These are phyloP conservation scores for Taiozyma sp. DNA, from an alignment of 1,139 yeast species.

Conservation along the genomic window DNA sequence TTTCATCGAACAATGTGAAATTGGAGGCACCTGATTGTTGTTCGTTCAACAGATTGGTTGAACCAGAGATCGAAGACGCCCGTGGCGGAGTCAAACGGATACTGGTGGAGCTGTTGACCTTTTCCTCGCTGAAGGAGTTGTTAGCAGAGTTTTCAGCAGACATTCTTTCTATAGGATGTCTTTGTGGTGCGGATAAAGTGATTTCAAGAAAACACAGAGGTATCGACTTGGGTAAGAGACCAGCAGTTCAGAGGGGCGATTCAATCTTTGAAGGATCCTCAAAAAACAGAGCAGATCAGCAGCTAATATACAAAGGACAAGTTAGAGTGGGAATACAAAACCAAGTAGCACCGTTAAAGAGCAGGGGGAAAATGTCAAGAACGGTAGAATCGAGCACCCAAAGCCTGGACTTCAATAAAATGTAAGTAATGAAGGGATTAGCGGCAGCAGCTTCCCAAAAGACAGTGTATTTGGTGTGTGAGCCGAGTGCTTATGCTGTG, in stretches of 20 bases:
- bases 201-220: background rate
- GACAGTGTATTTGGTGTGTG: background rate
- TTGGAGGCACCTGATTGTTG: conserved; percentile 30
- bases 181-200: background rate
- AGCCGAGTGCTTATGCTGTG: background rate
- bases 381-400: background rate
- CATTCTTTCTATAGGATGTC: conserved; percentile 6
- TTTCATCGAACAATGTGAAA: conserved; percentile 27
- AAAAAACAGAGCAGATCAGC: background rate
- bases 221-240: background rate
- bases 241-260: background rate
- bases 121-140: conserved; percentile 12
- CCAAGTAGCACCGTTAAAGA: background rate
- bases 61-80: conserved; percentile 14
- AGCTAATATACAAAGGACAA: background rate
- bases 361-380: background rate
- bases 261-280: background rate
- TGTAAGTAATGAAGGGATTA: background rate
- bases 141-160: conserved; percentile 15
- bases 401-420: background rate
- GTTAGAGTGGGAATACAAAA: background rate
- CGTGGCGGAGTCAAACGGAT: conserved; percentile 9
- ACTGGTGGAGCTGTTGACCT: conserved; percentile 8
- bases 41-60: conserved; percentile 1
- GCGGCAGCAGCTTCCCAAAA: background rate